A percentile compares a stretch with the other conserved stretches of the same genome.
Evolutionary conservation across 2,329 filamentous ascomycete genomes (phyloP).

Genomic region (Lasiodiplodia hormozganensis): DNA sequence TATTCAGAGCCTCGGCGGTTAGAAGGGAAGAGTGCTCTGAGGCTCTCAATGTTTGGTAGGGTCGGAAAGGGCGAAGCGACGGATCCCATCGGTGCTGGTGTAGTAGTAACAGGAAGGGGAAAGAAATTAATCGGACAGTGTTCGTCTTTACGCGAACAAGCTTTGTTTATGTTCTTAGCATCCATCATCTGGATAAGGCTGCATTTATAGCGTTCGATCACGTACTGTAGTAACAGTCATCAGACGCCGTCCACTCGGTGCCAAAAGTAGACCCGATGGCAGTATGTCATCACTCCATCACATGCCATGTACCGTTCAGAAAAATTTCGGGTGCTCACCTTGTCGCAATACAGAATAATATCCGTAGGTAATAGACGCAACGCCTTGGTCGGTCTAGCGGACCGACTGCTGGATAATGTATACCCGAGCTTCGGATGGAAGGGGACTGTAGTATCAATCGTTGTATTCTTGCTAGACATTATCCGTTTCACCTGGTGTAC

Average conservation of each 20-base stretch:
- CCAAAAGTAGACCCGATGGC: conserved; percentile 17
- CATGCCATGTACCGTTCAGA: background rate
- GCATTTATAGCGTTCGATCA: background rate
- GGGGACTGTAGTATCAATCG: background rate
- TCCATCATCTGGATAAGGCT: no score
- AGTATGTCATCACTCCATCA: conserved; percentile 3
- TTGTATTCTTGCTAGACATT: background rate
- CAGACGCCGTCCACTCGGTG: background rate
- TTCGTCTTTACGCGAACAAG: background rate
- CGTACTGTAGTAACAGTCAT: conserved; percentile 6
- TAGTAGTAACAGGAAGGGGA: background rate
- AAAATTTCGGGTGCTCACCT: background rate
- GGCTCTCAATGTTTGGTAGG: background rate
- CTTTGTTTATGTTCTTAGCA: background rate
- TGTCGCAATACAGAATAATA: background rate
- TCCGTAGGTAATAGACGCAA: background rate
- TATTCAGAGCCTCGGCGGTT: conserved; percentile 2
- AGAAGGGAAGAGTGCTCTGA: conserved; percentile 5
- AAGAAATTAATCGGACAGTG: background rate
- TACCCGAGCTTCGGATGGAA: background rate
- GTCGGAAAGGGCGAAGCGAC: background rate
- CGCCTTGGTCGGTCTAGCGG: background rate
- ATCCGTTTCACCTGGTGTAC: no score
- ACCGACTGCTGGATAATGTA: background rate
- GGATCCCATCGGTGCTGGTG: background rate